Evolutionary conservation across 768 basidiomycete species (phyloP), one percentile per base, ranked within the genome.

Genomic region (Russula ochroleuca): DNA sequence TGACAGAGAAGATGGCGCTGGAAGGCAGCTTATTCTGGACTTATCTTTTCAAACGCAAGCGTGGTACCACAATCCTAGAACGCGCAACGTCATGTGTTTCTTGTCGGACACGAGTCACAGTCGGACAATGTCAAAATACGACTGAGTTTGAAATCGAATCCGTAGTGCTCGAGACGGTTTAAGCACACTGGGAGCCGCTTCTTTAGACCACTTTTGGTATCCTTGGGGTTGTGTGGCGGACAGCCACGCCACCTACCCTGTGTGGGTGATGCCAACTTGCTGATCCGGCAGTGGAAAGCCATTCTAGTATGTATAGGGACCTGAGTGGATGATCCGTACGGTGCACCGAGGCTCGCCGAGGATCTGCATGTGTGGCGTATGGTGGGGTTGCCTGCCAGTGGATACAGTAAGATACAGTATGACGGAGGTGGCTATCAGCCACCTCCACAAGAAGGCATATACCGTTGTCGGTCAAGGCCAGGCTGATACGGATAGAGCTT

Each of bases 21-120:
- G 15, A 5, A 35, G 15, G 3, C 3, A 21, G 19, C 8, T 10
- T 19, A 48, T 17, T 4, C 50, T 57, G 47, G 38, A 59, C 65
- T 50, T 19, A n/a, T 11, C n/a, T 45, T 45, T 4, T 21, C 10
- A 45, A n/a, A 11, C 40, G 31, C 67, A 14, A 66, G 33, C 55
- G 35, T 38, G 50, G 45, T 43, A 43, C 19, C 10, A 21, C 57
- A 52, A 9, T 61, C 41, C 14, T 50, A 37, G 15, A 10, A 40
- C 51, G 47, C 47, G 41, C 28, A 62, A 40, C 31, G 53, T 53
- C 59, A 53, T 48, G 41, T 41, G 54, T 19, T 54, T 61, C 59
- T 59, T 61, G 54, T 67, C 55, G 38, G 59, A 28, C 28, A 28
- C 28, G 28, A 28, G 2, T 28, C 2, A 2, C 2, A 28, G 28